A percentile compares a stretch with the other conserved stretches of the same genome.
Evolutionary conservation across 2,329 filamentous ascomycete genomes (phyloP).

Genomic region (Paraphoma sp.): DNA sequence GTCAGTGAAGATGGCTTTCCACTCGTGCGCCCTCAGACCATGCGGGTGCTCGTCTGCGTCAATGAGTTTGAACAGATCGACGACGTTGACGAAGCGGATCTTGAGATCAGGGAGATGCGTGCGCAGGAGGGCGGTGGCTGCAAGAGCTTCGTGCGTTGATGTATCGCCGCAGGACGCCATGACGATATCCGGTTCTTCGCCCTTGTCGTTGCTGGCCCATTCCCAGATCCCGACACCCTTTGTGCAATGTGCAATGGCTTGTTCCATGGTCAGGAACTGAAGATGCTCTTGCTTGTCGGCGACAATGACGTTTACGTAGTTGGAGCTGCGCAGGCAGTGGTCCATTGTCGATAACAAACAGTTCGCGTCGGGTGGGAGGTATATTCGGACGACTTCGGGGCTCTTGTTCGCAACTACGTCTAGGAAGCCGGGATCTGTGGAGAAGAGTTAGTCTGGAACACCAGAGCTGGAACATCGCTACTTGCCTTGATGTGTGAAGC

Average conservation of each 20-base stretch:
- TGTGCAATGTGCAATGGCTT: conserved; percentile 76
- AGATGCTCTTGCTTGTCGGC: conserved; percentile 81
- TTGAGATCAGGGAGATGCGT: conserved; percentile 74
- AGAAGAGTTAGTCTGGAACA: too few relatives aligned
- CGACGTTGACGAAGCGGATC: conserved; percentile 79
- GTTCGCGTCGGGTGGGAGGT: conserved; percentile 81
- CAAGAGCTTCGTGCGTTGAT: conserved; percentile 75
- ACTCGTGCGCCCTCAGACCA: conserved; percentile 66
- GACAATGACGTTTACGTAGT: conserved; percentile 84
- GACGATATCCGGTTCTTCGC: conserved; percentile 73
- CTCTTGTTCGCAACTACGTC: conserved; percentile 82
- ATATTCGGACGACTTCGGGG: conserved; percentile 80
- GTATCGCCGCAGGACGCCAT: conserved; percentile 81
- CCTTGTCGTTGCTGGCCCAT: conserved; percentile 74
- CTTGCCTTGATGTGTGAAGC: conserved; percentile 73
- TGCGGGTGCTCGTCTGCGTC: conserved; percentile 74
- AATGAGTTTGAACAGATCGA: conserved; percentile 82
- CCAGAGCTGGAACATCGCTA: too few relatives aligned
- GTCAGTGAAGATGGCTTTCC: conserved; percentile 72
- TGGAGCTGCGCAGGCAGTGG: conserved; percentile 74
- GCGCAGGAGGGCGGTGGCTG: conserved; percentile 76
- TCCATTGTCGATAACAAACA: conserved; percentile 77
- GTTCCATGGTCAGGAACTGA: conserved; percentile 76
- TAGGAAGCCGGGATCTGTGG: conserved; percentile 73
- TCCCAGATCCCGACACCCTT: conserved; percentile 82